Percentiles rank a stretch among this genome's conserved stretches.
Conservation (phyloP, 345 rosid genomes). For the Barbarea vulgaris region DNA sequence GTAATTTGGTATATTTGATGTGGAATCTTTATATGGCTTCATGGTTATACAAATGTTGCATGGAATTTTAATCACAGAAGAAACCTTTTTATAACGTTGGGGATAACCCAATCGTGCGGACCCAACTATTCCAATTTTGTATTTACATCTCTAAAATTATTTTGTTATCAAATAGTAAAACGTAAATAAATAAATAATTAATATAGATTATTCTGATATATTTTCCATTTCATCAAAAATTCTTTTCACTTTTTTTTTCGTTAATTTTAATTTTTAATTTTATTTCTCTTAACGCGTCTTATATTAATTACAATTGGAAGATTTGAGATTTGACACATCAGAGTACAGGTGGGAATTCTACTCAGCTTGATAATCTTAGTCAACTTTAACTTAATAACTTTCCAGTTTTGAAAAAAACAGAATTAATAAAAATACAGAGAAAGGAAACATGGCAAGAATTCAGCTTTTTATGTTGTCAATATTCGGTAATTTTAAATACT, state of each 20-base stretch:
- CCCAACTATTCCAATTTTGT: conserved; percentile 28
- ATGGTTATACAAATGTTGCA: conserved; percentile 20
- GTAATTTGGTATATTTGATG: neutral
- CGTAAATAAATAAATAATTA: neutral
- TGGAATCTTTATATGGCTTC: conserved; percentile 30
- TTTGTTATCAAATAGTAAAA: neutral
- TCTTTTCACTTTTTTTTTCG: no score
- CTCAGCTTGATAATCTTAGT: neutral
- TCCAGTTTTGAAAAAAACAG: neutral
- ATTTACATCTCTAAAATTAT: neutral
- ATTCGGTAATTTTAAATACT: neutral
- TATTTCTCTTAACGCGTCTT: neutral
- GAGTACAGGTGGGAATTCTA: neutral
- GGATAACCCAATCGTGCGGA: conserved; percentile 21
- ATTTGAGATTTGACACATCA: neutral
- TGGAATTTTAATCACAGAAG: conserved; percentile 8
- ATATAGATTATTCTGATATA: neutral
- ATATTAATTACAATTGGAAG: neutral
- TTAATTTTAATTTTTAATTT: no score
- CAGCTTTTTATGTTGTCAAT: neutral
- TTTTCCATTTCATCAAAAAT: neutral
- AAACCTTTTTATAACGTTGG: conserved; percentile 29
- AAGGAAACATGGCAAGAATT: neutral
- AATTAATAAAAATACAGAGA: neutral
- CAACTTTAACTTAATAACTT: neutral